phyloP scores from a whole-genome alignment of 345 rosid species.

The Citrus hindsii region DNA sequence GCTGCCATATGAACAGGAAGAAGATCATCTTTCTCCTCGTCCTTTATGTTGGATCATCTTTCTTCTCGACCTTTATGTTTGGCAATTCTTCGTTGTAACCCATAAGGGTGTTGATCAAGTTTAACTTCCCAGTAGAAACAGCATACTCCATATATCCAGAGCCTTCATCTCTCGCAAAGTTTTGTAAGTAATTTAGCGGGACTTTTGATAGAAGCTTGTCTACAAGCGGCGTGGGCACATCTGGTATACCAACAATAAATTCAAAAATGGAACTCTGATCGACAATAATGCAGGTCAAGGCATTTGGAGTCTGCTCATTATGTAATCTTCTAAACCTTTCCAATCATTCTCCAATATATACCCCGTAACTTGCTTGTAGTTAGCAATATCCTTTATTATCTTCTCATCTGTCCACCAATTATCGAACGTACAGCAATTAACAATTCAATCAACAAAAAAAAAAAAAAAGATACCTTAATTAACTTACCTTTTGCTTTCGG shows the following conservation, averaged over 20 bases:
- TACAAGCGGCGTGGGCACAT: neutral
- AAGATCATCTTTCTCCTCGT: accelerated
- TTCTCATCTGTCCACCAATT: no score
- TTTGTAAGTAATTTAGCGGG: neutral
- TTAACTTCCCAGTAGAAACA: neutral
- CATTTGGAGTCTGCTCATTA: neutral
- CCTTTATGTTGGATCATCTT: accelerated
- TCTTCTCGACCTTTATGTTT: accelerated
- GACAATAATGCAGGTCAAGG: neutral
- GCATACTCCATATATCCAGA: accelerated
- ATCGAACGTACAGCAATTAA: no score
- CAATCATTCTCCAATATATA: neutral
- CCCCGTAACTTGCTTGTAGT: no score
- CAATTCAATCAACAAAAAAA: no score
- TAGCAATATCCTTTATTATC: no score
- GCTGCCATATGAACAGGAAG: neutral
- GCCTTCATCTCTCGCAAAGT: no score
- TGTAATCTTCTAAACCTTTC: neutral
- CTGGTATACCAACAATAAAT: neutral
- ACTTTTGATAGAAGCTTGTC: neutral
- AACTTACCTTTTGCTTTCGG: no score
- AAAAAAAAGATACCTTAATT: no score
- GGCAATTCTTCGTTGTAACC: neutral
- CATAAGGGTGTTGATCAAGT: neutral
- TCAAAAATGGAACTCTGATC: neutral